Evolutionary conservation across 75 land plant genomes (phyloP), one percentile per base, ranked within the genome.

Genomic region (Azolla pinnata): DNA sequence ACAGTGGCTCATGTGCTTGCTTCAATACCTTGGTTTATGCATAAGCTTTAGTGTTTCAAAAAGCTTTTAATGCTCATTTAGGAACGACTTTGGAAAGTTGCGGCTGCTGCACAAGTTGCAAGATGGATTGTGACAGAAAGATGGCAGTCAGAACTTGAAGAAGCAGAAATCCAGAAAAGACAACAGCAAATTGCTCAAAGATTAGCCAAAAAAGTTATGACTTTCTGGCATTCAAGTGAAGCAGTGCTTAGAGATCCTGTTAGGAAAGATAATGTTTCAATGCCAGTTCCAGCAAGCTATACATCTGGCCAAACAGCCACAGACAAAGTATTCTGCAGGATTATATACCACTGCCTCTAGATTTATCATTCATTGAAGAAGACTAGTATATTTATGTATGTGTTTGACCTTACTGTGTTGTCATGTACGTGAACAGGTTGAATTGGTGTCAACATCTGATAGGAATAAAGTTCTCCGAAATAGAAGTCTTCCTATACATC

Each of bases 81-180:
- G 98, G 98, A 93, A 66, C 73, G 90, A 25, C 44, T 79, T 44
- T 93, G 98, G 98, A 93, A 93, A 67, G 75, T 52, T 23, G 70
- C 83, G 61, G 75, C 75, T 63, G 96, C 90, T 55, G 76, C 85
- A 45, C 84, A 83, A 47, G 52, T 88, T 44, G 71, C 79, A 45
- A 69, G 66, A 29, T 63, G 61, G 26, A 73, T 69, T 47, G 76
- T 83, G 60, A 51, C 56, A 27, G 25, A 56, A 40, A 54, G 42
- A 56, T 64, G 75, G 17, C 64, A 44, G 14, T 60, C 50, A 51
- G 82, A 76, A 19, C 72, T 64, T 54, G 42, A 59, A n/a, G 69
- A 75, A 27, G 33, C 31, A 59, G 70, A 49, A 17, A 21, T 69
- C 8, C n/a, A 31, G 29, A 33, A 38, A 29, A 74, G 66, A 20